Percentiles rank a stretch among this genome's conserved stretches.
phyloP scores from a whole-genome alignment of 1,284 basidiomycete species.

The Microbotryum saponariae region DNA sequence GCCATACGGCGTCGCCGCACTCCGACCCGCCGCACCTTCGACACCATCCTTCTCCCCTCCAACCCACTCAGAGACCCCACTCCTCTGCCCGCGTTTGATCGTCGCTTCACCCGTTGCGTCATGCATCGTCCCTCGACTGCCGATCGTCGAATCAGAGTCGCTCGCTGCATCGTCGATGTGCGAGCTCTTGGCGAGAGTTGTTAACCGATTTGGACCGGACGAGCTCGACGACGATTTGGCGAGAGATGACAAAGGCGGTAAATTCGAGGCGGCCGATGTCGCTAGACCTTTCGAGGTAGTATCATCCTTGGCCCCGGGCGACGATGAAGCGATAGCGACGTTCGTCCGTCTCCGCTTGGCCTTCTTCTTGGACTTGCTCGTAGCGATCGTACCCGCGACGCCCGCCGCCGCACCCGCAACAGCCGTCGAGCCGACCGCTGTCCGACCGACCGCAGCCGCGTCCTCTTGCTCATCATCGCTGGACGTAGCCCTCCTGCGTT shows the following conservation, averaged over 20 bases:
- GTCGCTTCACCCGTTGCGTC: background rate
- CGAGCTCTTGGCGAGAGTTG: background rate
- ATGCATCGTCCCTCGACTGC: background rate
- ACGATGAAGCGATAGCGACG: conserved; percentile 12
- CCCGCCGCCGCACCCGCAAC: background rate
- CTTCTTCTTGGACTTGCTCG: conserved; percentile 9
- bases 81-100: background rate
- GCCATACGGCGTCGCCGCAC: background rate
- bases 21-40: background rate
- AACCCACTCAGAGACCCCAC: background rate
- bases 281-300: conserved; percentile 5
- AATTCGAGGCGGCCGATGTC: conserved; percentile 5
- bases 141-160: conserved; percentile 27
- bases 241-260: background rate
- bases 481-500: conserved; percentile 43
- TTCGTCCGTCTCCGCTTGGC: conserved; percentile 36
- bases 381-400: background rate
- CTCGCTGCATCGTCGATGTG: conserved; percentile 3
- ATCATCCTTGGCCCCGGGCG: conserved; percentile 33
- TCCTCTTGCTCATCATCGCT: conserved; percentile 31
- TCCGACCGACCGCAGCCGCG: conserved; percentile 5
- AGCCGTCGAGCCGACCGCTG: background rate
- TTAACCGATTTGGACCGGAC: background rate
- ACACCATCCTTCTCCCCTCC: background rate
- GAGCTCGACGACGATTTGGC: background rate